phyloP scores from a whole-genome alignment of 805 yeast species.

The Yamadazyma nakazawae region DNA sequence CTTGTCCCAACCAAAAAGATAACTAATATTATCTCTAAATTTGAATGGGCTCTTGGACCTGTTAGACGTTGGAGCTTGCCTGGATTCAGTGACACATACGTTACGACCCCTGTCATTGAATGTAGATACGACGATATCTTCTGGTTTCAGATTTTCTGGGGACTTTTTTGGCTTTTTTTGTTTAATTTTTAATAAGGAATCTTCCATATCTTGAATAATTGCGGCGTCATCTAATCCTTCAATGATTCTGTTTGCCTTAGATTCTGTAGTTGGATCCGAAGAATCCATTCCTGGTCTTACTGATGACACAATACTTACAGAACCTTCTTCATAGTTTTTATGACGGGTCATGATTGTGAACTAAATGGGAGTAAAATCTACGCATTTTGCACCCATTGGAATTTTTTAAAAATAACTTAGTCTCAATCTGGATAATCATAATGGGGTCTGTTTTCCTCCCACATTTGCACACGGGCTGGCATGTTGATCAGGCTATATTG shows the following conservation, averaged over 20 bases:
- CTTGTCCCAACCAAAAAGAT: conserved; percentile 11
- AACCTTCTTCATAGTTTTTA: background rate
- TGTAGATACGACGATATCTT: background rate
- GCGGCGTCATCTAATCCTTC: conserved; percentile 4
- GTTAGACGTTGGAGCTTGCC: background rate
- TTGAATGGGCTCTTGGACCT: conserved; percentile 14
- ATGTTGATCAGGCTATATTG: conserved; percentile 94
- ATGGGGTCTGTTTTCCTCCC: conserved; percentile 86
- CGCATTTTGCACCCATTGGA: conserved; percentile 3
- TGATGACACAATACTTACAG: background rate
- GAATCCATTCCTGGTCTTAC: background rate
- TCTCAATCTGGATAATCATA: background rate
- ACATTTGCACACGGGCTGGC: conserved; percentile 86
- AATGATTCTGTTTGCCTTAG: background rate
- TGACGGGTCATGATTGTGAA: conserved; percentile 1
- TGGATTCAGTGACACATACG: conserved; percentile 8
- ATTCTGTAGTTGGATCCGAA: conserved; percentile 1
- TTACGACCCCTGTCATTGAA: conserved; percentile 8
- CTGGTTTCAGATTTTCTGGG: background rate
- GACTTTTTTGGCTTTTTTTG: background rate
- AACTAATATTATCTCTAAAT: conserved; percentile 16
- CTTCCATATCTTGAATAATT: conserved; percentile 8
- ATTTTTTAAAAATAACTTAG: too few relatives aligned
- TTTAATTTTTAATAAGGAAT: conserved; percentile 3
- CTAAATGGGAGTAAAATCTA: background rate